Base-by-base conservation (phyloP, 768 basidiomycete species). In the Phlebiopsis gigantea region DNA sequence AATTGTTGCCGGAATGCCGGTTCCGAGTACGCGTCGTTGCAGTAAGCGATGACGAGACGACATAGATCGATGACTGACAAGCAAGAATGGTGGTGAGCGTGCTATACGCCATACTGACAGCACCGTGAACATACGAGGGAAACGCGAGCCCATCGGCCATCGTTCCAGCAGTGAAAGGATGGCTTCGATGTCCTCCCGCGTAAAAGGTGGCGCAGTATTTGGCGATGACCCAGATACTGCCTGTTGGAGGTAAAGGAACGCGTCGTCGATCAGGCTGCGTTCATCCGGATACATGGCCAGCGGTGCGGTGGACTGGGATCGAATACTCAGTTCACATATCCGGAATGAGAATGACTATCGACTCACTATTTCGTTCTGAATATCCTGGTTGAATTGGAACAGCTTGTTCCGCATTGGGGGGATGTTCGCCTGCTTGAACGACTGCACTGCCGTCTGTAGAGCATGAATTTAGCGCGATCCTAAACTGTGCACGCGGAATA, bases 341-440 rank as follows among this genome's bases (percentile, higher is more conserved):
- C 19, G 21, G 54, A 22, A 45, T 47, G 42, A 46, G 24, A 30
- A n/a, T 46, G 24, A 22, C 19, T 25, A 46, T 31, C 34, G 57
- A 63, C 87, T 62, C 65, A 93, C 90, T 52, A 84, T 85, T 66
- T 89, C 87, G 58, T 81, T 73, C 54, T 76, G 78, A 34, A 93
- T 71, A 19, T 71, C 78, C 44, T 87, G 82, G 62, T 92, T 79
- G 49, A 93, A 85, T 66, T 93, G 86, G 59, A 79, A 77, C 19
- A 93, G 64, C 70, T 95, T 95, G 21, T 77, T 77, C 64, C 83
- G 84, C 84, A 95, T 90, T 17, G 90, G 90, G 21, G 76, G 65
- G 25, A 95, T 79, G 68, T 84, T 85, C 2, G 85, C 90, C 75
- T 93, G 90, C 61, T 89, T 91, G 76, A 98, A 96, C n/a, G 79